A percentile compares a stretch with the other conserved stretches of the same genome.
Evolutionary conservation across 345 rosid species (phyloP).

Genomic region (Psidium guajava): DNA sequence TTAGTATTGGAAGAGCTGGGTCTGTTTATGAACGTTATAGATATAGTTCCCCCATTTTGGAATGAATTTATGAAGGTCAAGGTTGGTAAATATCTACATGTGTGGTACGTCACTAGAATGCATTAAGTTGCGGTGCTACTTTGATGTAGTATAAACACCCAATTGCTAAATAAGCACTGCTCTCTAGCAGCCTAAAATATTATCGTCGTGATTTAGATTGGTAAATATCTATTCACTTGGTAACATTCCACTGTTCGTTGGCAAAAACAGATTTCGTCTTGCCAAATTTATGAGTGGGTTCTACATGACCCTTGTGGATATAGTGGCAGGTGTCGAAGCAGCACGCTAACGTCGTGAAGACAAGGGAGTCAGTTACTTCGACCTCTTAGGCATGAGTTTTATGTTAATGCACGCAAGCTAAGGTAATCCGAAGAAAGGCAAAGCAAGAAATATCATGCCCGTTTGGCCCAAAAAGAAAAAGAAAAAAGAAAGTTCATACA

Average conservation of each 20-base stretch:
- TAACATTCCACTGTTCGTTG: background rate
- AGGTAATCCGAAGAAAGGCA: background rate
- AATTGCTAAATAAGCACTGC: background rate
- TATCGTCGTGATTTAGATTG: background rate
- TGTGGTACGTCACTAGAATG: too few relatives aligned
- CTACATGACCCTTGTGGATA: background rate
- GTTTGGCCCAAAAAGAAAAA: background rate
- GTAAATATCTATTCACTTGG: background rate
- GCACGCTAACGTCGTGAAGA: background rate
- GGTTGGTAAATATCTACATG: background rate
- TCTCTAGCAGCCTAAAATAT: background rate
- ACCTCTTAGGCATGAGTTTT: background rate
- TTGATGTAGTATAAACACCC: background rate
- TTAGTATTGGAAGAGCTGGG: too few relatives aligned
- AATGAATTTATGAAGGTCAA: background rate
- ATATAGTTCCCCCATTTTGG: too few relatives aligned
- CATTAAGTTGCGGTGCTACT: background rate
- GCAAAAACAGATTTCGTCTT: background rate
- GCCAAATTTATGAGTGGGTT: background rate
- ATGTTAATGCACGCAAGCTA: background rate
- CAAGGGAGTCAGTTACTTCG: background rate
- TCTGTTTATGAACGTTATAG: too few relatives aligned
- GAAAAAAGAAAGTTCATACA: background rate
- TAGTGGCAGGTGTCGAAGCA: background rate
- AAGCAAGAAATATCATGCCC: background rate